A percentile compares a stretch with the other conserved stretches of the same genome.
Evolutionary conservation across 257 asterid genomes (phyloP).

Genomic region (Scutellaria galericulata): DNA sequence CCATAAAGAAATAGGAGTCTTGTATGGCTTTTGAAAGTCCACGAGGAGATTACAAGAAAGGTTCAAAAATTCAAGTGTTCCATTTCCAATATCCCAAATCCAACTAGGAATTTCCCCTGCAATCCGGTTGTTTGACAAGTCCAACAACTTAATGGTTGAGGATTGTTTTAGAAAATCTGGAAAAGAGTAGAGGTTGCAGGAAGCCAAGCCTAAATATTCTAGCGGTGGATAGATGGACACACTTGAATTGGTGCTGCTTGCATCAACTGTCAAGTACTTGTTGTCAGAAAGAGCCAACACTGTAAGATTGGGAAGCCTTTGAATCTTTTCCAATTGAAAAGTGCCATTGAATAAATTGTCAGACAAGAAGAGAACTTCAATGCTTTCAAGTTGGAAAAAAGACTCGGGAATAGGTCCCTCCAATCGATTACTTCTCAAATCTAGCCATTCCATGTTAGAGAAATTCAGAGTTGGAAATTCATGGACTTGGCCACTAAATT

Average conservation of each 20-base stretch:
- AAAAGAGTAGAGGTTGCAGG: too few relatives aligned
- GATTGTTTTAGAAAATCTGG: too few relatives aligned
- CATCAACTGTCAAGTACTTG: too few relatives aligned
- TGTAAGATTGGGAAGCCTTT: background rate
- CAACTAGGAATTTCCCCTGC: slow-evolving; percentile 51
- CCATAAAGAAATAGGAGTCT: too few relatives aligned
- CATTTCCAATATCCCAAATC: slow-evolving; percentile 50
- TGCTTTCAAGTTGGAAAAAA: slow-evolving; percentile 25
- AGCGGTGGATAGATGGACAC: too few relatives aligned
- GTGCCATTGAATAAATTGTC: slow-evolving; percentile 38
- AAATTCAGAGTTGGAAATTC: background rate
- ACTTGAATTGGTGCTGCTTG: too few relatives aligned
- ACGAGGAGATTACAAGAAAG: too few relatives aligned
- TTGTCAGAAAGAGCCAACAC: too few relatives aligned
- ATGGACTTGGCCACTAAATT: slow-evolving; percentile 11
- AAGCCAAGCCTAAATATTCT: background rate
- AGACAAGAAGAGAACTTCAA: slow-evolving; percentile 30
- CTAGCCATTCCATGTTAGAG: slow-evolving; percentile 14
- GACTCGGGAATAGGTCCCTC: slow-evolving; percentile 32
- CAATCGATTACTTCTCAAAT: slow-evolving; percentile 38
- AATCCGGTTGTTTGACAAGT: background rate
- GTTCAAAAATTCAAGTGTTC: background rate
- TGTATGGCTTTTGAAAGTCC: too few relatives aligned
- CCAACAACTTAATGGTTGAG: background rate
- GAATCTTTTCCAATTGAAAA: slow-evolving; percentile 25